These are phyloP conservation scores for Flaveria trinervia DNA, from an alignment of 129 eudicot genomes.

Conservation along the genomic window DNA sequence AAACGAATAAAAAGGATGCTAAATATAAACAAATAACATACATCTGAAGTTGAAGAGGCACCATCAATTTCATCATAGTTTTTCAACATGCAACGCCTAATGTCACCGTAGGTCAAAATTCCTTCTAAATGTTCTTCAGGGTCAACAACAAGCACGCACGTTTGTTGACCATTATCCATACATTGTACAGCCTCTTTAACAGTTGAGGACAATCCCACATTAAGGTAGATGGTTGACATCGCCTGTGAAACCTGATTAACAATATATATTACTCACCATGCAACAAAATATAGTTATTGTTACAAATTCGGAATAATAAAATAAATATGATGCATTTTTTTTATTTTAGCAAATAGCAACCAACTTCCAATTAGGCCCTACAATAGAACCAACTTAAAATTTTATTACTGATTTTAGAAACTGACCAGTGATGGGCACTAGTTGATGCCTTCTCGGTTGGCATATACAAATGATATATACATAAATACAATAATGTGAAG, in stretches of 20 bases:
- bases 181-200: slow-evolving; percentile 63
- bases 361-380: not conserved
- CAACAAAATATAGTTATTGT: slow-evolving; percentile 3
- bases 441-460: not conserved
- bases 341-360: not conserved
- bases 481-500: not conserved
- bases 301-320: not conserved
- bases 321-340: not conserved
- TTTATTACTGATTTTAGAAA: not conserved
- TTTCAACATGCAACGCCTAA: slow-evolving; percentile 52
- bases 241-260: slow-evolving; percentile 76
- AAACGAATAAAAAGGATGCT: not conserved
- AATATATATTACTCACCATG: not conserved
- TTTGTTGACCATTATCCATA: slow-evolving; percentile 74
- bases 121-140: slow-evolving; percentile 77
- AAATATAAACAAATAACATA: slow-evolving; percentile 31
- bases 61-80: slow-evolving; percentile 49
- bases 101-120: slow-evolving; percentile 82
- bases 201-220: slow-evolving; percentile 45
- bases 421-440: not conserved
- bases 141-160: slow-evolving; percentile 74
- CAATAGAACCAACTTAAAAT: not conserved
- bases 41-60: slow-evolving; percentile 50
- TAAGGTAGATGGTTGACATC: slow-evolving; percentile 68
- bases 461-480: not conserved